Conservation (phyloP, 345 rosid genomes). For the Brassica juncea region DNA sequence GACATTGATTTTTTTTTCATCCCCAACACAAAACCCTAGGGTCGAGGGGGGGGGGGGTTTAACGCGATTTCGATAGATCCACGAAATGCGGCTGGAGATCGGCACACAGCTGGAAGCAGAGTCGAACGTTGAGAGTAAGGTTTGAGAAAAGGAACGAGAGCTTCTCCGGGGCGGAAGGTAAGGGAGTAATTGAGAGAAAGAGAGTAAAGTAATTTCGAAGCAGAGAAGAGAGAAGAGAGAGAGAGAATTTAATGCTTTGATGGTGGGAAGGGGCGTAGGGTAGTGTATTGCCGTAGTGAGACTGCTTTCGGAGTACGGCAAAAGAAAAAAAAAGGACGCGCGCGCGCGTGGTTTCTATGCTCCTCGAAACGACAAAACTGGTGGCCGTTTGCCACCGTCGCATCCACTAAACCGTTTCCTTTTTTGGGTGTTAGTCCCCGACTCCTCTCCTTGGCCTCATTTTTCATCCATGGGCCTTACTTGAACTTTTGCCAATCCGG, state of each 20-base stretch:
- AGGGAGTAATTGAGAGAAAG: constrained; percentile 6
- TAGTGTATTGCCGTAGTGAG: too few relatives aligned
- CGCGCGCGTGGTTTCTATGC: constrained; percentile 1
- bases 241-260: constrained; percentile 36
- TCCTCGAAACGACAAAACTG: constrained; percentile 42
- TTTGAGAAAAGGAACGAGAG: constrained; percentile 9
- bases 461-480: constrained; percentile 3
- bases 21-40: constrained; percentile 52
- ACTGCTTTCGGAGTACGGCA: constrained; percentile 31
- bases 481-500: background rate
- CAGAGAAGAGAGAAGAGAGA: constrained; percentile 23
- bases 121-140: background rate
- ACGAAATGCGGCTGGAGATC: constrained; percentile 60
- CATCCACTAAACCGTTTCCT: constrained; percentile 40
- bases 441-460: constrained; percentile 8
- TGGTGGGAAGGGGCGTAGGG: constrained; percentile 41
- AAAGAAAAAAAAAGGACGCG: constrained; percentile 22
- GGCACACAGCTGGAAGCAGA: constrained; percentile 24
- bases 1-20: background rate
- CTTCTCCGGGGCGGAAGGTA: constrained; percentile 39
- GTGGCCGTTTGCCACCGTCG: constrained; percentile 43
- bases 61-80: constrained; percentile 55
- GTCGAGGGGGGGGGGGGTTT: constrained; percentile 39
- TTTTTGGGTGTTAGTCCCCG: constrained; percentile 27
- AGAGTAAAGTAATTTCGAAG: constrained; percentile 36